Conservation (phyloP, 176 grass and related monocot genomes). For the Saccharum officinarum region DNA sequence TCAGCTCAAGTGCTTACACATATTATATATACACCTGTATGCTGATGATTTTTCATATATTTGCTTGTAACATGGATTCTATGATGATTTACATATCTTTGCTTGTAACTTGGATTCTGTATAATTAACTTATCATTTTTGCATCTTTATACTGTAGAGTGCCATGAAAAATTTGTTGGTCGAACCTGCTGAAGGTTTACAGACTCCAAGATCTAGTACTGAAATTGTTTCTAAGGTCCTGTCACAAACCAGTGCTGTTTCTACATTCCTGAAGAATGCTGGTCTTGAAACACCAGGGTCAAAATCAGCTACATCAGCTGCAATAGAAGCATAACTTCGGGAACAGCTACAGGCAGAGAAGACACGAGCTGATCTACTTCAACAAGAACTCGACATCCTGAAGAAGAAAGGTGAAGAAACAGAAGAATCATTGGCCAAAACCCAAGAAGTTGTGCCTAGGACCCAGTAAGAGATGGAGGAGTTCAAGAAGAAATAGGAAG, state of each 20-base stretch:
- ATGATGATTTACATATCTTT: background rate
- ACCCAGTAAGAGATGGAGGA: background rate
- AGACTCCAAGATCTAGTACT: background rate
- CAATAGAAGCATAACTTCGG: background rate
- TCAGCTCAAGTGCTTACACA: background rate
- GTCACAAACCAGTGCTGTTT: background rate
- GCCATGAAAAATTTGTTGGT: background rate
- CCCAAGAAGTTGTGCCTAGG: background rate
- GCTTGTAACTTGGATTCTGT: background rate
- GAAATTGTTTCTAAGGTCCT: background rate
- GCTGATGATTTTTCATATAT: no score
- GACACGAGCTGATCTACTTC: background rate
- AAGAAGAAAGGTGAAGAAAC: background rate
- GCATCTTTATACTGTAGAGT: background rate
- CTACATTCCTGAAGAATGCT: background rate
- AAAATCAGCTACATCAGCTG: background rate
- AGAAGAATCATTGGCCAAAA: background rate
- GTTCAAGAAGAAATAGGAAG: background rate
- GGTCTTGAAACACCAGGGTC: background rate
- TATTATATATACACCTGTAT: no score
- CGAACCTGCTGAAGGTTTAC: background rate
- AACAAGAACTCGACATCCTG: background rate
- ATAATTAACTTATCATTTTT: background rate
- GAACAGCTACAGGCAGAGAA: background rate
- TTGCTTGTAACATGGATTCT: no score